Evolutionary conservation across 2,329 filamentous ascomycete species (phyloP).

Genomic region (Alternaria sp.): DNA sequence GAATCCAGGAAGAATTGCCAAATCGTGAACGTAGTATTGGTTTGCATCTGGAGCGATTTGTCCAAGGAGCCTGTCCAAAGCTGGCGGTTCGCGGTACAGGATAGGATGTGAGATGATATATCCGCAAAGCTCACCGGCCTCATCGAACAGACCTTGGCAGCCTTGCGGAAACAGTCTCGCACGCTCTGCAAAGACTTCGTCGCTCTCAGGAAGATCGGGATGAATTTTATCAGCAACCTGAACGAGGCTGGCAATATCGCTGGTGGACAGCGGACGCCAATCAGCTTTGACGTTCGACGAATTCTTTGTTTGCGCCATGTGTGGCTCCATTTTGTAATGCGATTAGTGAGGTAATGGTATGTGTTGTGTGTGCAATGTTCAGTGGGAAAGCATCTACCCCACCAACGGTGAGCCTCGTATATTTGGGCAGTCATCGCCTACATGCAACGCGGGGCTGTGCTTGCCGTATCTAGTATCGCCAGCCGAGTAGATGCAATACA

Average conservation of each 20-base stretch:
- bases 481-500: too few species aligned
- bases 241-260: slow-evolving; percentile 13
- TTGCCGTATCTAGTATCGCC: too few species aligned
- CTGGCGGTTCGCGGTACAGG: background rate
- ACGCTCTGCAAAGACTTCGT: slow-evolving; percentile 26
- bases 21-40: slow-evolving; percentile 32
- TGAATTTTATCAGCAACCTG: slow-evolving; percentile 21
- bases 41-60: slow-evolving; percentile 9
- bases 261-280: slow-evolving; percentile 14
- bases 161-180: slow-evolving; percentile 22
- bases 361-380: too few species aligned
- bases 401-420: too few species aligned
- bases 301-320: too few species aligned
- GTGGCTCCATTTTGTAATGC: too few species aligned
- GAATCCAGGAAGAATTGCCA: slow-evolving; percentile 24
- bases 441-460: too few species aligned
- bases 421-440: too few species aligned
- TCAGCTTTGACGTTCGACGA: too few species aligned
- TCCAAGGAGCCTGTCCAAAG: background rate
- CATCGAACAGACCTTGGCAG: slow-evolving; percentile 21
- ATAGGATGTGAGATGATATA: slow-evolving; percentile 32
- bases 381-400: too few species aligned
- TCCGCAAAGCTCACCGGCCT: slow-evolving; percentile 14
- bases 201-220: slow-evolving; percentile 23
- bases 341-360: too few species aligned